These are phyloP conservation scores for Orbilia quercus DNA, from an alignment of 2,329 filamentous ascomycete species.

Conservation along the genomic window DNA sequence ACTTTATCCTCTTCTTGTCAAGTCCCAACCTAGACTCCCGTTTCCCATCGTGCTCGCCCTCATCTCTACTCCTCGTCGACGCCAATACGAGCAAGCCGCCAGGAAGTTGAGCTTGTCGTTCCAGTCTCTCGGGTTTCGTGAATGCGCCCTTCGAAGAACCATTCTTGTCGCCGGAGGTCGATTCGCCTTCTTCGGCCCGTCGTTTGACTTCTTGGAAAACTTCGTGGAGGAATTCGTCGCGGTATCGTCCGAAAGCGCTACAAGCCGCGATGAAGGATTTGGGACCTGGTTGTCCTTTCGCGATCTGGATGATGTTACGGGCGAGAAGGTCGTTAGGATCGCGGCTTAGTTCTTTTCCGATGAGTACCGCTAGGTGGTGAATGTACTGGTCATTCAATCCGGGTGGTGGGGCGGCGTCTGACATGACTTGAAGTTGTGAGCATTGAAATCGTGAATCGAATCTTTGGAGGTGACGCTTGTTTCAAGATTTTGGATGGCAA, in stretches of 20 bases:
- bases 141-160: conserved; percentile 29
- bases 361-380: conserved; percentile 57
- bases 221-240: conserved; percentile 59
- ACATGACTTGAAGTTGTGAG: conserved; percentile 35
- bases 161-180: conserved; percentile 1
- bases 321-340: conserved; percentile 59
- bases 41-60: conserved; percentile 56
- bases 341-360: conserved; percentile 57
- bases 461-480: conserved; percentile 1
- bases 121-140: conserved; percentile 39
- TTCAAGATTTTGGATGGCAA: background rate
- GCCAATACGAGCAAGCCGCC: conserved; percentile 59
- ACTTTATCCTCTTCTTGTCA: conserved; percentile 60
- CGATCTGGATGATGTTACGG: conserved; percentile 60
- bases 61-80: conserved; percentile 50
- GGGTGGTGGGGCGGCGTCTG: conserved; percentile 53
- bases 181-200: conserved; percentile 57
- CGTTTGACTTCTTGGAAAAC: conserved; percentile 59
- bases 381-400: conserved; percentile 59
- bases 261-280: conserved; percentile 59
- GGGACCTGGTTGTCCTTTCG: conserved; percentile 59
- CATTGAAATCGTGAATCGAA: conserved; percentile 4
- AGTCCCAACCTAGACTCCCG: conserved; percentile 59
- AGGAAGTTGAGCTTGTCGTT: conserved; percentile 55
- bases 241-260: conserved; percentile 59